A percentile compares a stretch with the other conserved stretches of the same genome.
Conservation (phyloP, 108 stramenopile genomes). For the Aurantiochytrium sp. region DNA sequence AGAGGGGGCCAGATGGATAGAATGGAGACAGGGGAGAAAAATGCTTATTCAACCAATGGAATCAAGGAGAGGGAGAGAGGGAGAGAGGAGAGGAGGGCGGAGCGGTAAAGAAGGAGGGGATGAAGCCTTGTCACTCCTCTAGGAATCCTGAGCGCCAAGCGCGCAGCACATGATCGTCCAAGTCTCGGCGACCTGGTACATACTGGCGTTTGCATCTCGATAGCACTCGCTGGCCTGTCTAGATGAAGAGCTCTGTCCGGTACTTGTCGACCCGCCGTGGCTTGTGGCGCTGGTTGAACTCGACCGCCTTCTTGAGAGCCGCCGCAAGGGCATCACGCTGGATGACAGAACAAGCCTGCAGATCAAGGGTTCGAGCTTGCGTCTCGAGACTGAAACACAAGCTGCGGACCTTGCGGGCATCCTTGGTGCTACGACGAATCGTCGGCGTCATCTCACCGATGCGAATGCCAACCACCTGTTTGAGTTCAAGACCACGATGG, state of each 20-base stretch:
- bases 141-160: too few species aligned
- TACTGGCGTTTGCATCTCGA: too few species aligned
- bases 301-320: neutral
- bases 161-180: too few species aligned
- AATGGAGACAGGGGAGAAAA: neutral
- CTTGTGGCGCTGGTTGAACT: neutral
- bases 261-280: slow-evolving; percentile 6
- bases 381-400: neutral
- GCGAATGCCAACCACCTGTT: neutral
- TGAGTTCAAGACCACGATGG: neutral
- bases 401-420: neutral
- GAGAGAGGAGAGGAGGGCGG: neutral
- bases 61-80: too few species aligned
- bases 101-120: neutral
- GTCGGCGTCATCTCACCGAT: neutral
- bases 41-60: too few species aligned
- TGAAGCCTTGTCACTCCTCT: too few species aligned
- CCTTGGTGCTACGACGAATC: neutral
- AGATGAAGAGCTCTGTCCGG: slow-evolving; percentile 1
- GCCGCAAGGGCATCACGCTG: neutral
- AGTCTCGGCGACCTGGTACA: too few species aligned
- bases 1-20: neutral
- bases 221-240: neutral
- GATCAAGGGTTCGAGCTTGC: neutral
- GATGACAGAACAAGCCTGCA: neutral